Percentiles rank a stretch among this genome's conserved stretches.
Evolutionary conservation across 441 rosid species (phyloP).

Genomic region (Pelargonium fulgidum): DNA sequence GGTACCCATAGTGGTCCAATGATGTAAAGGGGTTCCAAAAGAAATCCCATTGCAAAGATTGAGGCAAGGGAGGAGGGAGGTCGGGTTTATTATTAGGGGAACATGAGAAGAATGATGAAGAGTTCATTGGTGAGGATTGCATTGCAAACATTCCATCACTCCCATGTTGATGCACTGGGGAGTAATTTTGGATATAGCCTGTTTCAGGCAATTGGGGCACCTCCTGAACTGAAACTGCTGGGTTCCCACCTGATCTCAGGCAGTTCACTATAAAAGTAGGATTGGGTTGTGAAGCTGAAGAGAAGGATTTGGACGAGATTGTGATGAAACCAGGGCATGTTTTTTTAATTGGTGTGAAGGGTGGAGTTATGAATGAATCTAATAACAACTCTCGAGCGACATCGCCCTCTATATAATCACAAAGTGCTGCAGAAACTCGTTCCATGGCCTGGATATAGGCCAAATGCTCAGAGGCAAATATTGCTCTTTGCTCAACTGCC

Average conservation of each 20-base stretch:
- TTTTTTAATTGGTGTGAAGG: slow-evolving; percentile 32
- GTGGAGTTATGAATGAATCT: slow-evolving; percentile 38
- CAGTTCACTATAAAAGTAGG: slow-evolving; percentile 50
- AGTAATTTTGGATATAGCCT: slow-evolving; percentile 45
- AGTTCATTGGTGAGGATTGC: slow-evolving; percentile 46
- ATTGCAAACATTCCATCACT: slow-evolving; percentile 55
- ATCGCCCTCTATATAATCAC: slow-evolving; percentile 65
- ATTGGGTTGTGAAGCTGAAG: slow-evolving; percentile 33
- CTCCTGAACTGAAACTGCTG: slow-evolving; percentile 64
- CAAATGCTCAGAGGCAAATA: slow-evolving; percentile 64
- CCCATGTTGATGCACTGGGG: slow-evolving; percentile 49
- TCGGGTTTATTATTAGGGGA: slow-evolving; percentile 48
- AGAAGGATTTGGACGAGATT: slow-evolving; percentile 41
- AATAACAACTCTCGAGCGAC: slow-evolving; percentile 54
- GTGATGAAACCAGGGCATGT: slow-evolving; percentile 53
- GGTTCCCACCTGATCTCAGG: slow-evolving; percentile 59
- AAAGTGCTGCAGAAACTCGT: slow-evolving; percentile 85
- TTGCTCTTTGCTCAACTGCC: slow-evolving; percentile 71
- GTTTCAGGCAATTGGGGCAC: slow-evolving; percentile 79
- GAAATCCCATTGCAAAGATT: slow-evolving; percentile 84
- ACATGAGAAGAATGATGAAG: slow-evolving; percentile 38
- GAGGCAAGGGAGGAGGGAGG: slow-evolving; percentile 83
- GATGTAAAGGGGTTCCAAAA: slow-evolving; percentile 98
- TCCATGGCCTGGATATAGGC: slow-evolving; percentile 79
- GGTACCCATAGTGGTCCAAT: slow-evolving; percentile 68